Percentiles rank a stretch among this genome's conserved stretches.
These are phyloP conservation scores for Saussurea involucrata DNA, from an alignment of 129 eudicot species.

Conservation along the genomic window DNA sequence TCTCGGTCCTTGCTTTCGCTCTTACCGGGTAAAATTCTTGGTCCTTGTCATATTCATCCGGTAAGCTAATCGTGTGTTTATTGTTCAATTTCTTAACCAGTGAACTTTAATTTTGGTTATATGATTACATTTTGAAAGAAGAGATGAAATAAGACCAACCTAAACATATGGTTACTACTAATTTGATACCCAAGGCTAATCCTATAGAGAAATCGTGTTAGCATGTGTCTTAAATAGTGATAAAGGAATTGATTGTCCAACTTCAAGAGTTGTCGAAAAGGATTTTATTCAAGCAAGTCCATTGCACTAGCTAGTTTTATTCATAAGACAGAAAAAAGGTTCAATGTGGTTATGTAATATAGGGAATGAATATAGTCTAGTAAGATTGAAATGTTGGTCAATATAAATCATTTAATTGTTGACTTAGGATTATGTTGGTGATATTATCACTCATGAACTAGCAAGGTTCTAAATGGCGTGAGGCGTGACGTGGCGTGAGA, in stretches of 20 bases:
- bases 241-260: background rate
- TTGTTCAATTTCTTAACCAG: no score
- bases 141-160: no score
- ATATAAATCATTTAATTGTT: background rate
- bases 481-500: no score
- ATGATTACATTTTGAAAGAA: no score
- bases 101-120: background rate
- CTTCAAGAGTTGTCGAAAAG: background rate
- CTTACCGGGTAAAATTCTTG: no score
- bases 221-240: background rate
- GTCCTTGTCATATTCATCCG: no score
- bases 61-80: no score
- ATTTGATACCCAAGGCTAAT: background rate
- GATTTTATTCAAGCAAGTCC: no score
- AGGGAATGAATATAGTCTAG: background rate
- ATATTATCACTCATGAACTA: slow-evolving; percentile 16
- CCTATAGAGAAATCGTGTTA: no score
- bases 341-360: background rate
- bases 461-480: no score
- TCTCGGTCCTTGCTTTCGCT: no score
- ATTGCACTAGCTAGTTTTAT: background rate
- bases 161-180: background rate
- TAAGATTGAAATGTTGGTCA: background rate
- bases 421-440: slow-evolving; percentile 5
- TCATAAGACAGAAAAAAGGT: background rate